Evolutionary conservation across 768 basidiomycete species (phyloP).

Genomic region (Paxillus rubicundulus): DNA sequence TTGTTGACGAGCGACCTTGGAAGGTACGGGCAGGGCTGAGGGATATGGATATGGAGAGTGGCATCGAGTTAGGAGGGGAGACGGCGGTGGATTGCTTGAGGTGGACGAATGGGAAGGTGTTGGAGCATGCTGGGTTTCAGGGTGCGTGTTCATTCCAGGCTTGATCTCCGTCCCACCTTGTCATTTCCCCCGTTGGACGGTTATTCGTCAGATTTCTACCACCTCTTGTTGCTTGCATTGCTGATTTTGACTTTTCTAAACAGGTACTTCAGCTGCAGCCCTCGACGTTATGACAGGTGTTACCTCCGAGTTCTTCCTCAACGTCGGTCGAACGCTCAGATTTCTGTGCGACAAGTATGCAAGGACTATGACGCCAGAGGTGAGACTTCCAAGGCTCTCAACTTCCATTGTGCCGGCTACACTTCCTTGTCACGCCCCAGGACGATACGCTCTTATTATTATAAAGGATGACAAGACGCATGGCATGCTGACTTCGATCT

Average conservation of each 20-base stretch:
- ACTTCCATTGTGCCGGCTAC: background rate
- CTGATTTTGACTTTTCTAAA: background rate
- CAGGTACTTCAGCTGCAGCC: conserved; percentile 73
- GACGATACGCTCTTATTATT: background rate
- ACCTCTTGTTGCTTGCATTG: background rate
- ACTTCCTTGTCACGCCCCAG: background rate
- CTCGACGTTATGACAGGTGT: conserved; percentile 77
- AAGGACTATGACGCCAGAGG: conserved; percentile 81
- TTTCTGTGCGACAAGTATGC: conserved; percentile 81
- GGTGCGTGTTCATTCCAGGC: conserved; percentile 44
- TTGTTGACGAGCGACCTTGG: conserved; percentile 66
- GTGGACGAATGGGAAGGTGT: conserved; percentile 72
- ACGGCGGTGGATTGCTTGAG: conserved; percentile 62
- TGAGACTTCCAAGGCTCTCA: conserved; percentile 32
- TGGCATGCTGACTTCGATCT: conserved; percentile 4
- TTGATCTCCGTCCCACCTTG: background rate
- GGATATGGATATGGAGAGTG: conserved; percentile 7
- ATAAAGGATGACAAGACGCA: background rate
- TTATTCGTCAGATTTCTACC: background rate
- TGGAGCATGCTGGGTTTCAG: conserved; percentile 93
- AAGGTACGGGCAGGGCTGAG: conserved; percentile 22
- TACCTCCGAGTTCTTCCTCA: conserved; percentile 75
- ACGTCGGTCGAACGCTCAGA: conserved; percentile 83
- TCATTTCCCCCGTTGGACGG: background rate
- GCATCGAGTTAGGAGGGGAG: conserved; percentile 57